Base-by-base conservation (phyloP, 2,329 filamentous ascomycete species). In the Dothiorella sarmentorum region DNA sequence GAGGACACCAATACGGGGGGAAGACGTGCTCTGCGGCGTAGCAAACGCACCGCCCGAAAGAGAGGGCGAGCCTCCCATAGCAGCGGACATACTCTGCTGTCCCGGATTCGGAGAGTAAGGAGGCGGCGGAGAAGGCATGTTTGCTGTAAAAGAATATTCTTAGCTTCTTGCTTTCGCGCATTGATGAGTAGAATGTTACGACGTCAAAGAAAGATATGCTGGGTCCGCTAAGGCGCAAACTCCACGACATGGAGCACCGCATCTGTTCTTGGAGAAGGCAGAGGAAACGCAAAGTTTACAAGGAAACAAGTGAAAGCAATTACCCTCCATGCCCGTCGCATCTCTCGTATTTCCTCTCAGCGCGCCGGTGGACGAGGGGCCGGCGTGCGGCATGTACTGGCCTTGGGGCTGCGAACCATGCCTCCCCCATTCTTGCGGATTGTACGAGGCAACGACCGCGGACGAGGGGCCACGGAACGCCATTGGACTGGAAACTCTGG, bases 111-210 rank as follows among this genome's bases (percentile, higher is more conserved):
- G 76, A 42, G 76, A 76, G 63, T 80, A 80, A 18, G 78, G 77
- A 17, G 78, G 78, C 37, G 78, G 77, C 33, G 78, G 78, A 47
- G 77, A 79, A 38, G 77, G 77, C 76, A 79, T 77, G 31, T 74
- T 70, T 57, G 75, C 77, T 79, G 40, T 31, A 10, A 67, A 29
- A 55, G 20, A 35, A 13, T 24, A 38, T 6, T 37, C 35, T 69
- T 62, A 67, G 66, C 49, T 61, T 40, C 15, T 49, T 35, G 13
- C 11, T 35, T 40, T 15, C 20, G 7, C 3, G n/a, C 26, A 20
- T 15, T 10, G 7, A 51, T 5, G 7, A 15, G 7, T 9, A 24
- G 18, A 40, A 4, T 24, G 26, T 22, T 22, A 29, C 20, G 15
- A 40, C 29, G 11, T 7, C 15, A 38, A 49, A 6, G 31, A 15